Percentiles rank a stretch among this genome's conserved stretches.
Evolutionary conservation across 805 yeast species (phyloP).

Genomic region (Barnettozyma populi): DNA sequence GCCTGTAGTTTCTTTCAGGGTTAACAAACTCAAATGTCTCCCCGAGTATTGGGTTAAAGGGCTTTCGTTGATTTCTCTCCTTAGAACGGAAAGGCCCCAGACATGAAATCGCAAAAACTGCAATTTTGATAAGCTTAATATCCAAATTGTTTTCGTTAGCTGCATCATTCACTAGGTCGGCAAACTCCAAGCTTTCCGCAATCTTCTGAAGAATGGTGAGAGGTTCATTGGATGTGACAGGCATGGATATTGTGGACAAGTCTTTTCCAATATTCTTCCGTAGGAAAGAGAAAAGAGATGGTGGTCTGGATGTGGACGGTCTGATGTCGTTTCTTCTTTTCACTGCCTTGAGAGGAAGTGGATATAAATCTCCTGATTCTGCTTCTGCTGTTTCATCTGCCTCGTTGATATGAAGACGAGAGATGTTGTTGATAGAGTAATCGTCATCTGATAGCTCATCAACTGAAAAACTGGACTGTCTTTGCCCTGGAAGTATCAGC

Average conservation of each 20-base stretch:
- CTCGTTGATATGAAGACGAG: constrained; percentile 9
- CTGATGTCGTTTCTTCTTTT: constrained; percentile 54
- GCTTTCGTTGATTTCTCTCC: constrained; percentile 76
- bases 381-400: constrained; percentile 1
- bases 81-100: constrained; percentile 69
- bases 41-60: constrained; percentile 91
- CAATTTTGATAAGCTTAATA: constrained; percentile 60
- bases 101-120: constrained; percentile 77
- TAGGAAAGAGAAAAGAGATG: constrained; percentile 71
- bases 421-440: constrained; percentile 18
- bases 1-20: constrained; percentile 71
- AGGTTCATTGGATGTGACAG: constrained; percentile 92
- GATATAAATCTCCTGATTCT: constrained; percentile 44
- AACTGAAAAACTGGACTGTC: constrained; percentile 13
- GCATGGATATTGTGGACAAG: constrained; percentile 80
- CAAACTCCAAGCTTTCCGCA: constrained; percentile 76
- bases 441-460: constrained; percentile 25
- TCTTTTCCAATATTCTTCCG: constrained; percentile 93
- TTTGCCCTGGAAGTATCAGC: constrained; percentile 9
- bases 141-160: constrained; percentile 37
- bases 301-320: constrained; percentile 64
- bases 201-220: constrained; percentile 72
- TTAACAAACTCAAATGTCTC: constrained; percentile 89
- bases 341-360: constrained; percentile 50
- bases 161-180: constrained; percentile 60